A percentile compares a stretch with the other conserved stretches of the same genome.
Conservation (phyloP, 2,329 filamentous ascomycete genomes). For the Fusarium sp. region DNA sequence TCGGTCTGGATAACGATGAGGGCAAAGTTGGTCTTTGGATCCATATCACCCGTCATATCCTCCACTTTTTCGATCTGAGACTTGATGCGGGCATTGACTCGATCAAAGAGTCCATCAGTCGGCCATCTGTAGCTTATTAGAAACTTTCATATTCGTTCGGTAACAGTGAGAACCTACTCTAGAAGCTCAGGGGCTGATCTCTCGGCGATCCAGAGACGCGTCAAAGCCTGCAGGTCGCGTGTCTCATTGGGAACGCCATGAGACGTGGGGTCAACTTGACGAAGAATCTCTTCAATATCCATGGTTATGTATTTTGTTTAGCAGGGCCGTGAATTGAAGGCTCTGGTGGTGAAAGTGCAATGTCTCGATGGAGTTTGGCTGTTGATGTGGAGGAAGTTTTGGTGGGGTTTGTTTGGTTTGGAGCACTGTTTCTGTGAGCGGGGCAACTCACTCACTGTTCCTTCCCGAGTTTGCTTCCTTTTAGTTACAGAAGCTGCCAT, state of each 20-base stretch:
- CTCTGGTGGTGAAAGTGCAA: neutral
- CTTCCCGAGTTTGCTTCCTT: slow-evolving; percentile 4
- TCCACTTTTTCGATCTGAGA: slow-evolving; percentile 77
- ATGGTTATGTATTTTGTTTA: slow-evolving; percentile 57
- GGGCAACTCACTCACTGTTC: slow-evolving; percentile 6
- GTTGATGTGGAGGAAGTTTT: slow-evolving; percentile 14
- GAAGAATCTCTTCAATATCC: slow-evolving; percentile 85
- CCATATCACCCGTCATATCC: slow-evolving; percentile 84
- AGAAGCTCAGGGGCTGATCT: slow-evolving; percentile 90
- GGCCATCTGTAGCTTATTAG: slow-evolving; percentile 64
- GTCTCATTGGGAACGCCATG: slow-evolving; percentile 68
- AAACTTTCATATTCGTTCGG: neutral
- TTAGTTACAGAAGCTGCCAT: neutral
- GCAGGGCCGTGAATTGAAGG: neutral
- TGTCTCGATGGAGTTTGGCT: slow-evolving; percentile 2
- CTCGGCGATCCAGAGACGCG: slow-evolving; percentile 93
- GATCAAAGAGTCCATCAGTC: slow-evolving; percentile 79
- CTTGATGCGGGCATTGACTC: slow-evolving; percentile 79
- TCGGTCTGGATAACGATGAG: slow-evolving; percentile 97
- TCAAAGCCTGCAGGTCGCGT: slow-evolving; percentile 87
- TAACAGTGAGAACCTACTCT: slow-evolving; percentile 62
- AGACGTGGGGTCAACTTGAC: slow-evolving; percentile 73
- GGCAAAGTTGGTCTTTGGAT: slow-evolving; percentile 90
- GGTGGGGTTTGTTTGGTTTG: slow-evolving; percentile 22
- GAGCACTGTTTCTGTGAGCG: slow-evolving; percentile 30